Base-by-base conservation (phyloP, 2,329 filamentous ascomycete genomes). In the Claviceps monticola region DNA sequence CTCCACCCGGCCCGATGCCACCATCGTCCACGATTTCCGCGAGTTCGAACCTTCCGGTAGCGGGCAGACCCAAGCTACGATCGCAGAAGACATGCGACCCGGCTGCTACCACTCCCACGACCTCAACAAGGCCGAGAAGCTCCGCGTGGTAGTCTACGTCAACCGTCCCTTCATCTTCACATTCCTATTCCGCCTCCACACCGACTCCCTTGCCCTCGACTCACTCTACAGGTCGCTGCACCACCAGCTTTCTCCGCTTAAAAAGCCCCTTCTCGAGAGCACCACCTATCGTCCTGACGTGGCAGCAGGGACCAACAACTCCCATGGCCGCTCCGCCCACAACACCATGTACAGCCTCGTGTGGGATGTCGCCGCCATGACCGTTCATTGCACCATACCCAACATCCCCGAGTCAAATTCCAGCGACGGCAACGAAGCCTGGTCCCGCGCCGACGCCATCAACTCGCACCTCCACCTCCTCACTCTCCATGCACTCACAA, bases 131-230 rank as follows among this genome's bases (percentile, higher is more conserved):
- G 68, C 71, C 2, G 71, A 73, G 53, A 79, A 75, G 58, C 65
- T 89, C 43, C 78, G 83, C 1, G 82, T 87, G 1, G 76, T 89
- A 6, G 76, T 89, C 48, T 90, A 89, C 61, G 77, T 83, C 46
- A 80, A 82, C 63, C 78, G 76, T 23, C 87, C 87, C 0, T 91
- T 91, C 65, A 77, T 91, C 47, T 90, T 86, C 63, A 78, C 83
- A 1, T 83, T 93, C 55, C 70, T 93, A 4, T 91, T 91, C 64
- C 60, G 63, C 11, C 62, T 69, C 14, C 72, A 73, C 46, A 83
- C 83, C 6, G 73, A 78, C 51, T 77, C 79, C 1, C 65, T 83
- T 2, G 74, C 74, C 4, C 75, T 71, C 63, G 70, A 76, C n/a
- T 59, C 68, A 0, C 65, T 83, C 7, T 84, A 84, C 61, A 73